Conservation (phyloP, 768 basidiomycete genomes). For the Rhizopogon salebrosus region DNA sequence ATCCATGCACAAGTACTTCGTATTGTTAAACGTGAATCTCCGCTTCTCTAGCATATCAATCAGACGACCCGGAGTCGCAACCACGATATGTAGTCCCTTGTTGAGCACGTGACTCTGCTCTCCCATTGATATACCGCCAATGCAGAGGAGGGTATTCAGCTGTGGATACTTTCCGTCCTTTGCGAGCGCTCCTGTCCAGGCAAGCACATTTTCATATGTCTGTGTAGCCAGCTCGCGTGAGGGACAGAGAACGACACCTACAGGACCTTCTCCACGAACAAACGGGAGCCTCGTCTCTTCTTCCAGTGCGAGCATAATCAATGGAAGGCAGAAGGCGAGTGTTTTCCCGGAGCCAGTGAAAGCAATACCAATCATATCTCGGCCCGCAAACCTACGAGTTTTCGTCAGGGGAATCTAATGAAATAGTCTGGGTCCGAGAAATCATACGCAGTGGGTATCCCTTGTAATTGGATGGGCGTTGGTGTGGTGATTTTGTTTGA, state of each 20-base stretch:
- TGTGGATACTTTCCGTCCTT: conserved; percentile 78
- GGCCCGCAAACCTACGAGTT: conserved; percentile 73
- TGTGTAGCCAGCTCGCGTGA: conserved; percentile 96
- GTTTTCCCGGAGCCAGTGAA: conserved; percentile 99
- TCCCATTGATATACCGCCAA: conserved; percentile 97
- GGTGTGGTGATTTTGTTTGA: conserved; percentile 81
- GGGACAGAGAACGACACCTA: conserved; percentile 95
- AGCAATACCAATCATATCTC: conserved; percentile 98
- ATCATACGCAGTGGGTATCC: conserved; percentile 88
- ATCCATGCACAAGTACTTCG: conserved; percentile 98
- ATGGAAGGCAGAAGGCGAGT: conserved; percentile 94
- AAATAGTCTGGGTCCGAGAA: conserved; percentile 3
- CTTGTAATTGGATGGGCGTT: conserved; percentile 96
- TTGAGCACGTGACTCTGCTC: conserved; percentile 91
- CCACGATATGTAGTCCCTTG: conserved; percentile 92
- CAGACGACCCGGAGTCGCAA: conserved; percentile 93
- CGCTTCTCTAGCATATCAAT: conserved; percentile 99
- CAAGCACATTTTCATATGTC: conserved; percentile 90
- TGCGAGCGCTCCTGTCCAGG: conserved; percentile 80
- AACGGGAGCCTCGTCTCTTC: conserved; percentile 90
- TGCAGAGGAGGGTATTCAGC: conserved; percentile 86
- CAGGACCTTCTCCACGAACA: conserved; percentile 90
- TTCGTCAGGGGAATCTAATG: conserved; percentile 8
- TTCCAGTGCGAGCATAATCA: conserved; percentile 95
- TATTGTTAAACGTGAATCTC: conserved; percentile 85